Evolutionary conservation across 306 rosid genomes (phyloP), one percentile per base, ranked within the genome.

Genomic region (Hippophae rhamnoides): DNA sequence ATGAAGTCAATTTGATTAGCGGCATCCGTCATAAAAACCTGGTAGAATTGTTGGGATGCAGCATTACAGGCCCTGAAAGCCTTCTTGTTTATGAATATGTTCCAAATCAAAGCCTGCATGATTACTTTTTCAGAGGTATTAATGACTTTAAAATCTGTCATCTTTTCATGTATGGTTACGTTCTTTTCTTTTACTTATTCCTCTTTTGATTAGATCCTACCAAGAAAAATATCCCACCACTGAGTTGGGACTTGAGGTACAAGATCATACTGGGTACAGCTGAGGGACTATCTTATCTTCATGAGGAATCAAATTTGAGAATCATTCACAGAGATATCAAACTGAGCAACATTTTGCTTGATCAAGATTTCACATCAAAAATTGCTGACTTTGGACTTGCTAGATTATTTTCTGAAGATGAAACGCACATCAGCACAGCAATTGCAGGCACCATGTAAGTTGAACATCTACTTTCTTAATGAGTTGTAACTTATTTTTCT

Each of bases 351-450:
- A 51, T 84, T 49, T 48, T 84, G 43, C 85, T 84, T 26, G 85
- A 81, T 9, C 69, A 76, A 41, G 69, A 84, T 40, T 78, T 81
- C 72, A 67, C 68, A 8, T 67, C 92, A 8, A 84, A 81, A 74
- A 79, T 84, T 62, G 92, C 85, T 9, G 87, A 84, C 76, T 84
- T 84, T 61, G 92, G 92, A 61, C 85, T 84, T n/a, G 92, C 87
- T 67, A 74, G 92, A 65, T 64, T 84, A 26, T 81, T 84, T 47
- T 69, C 72, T 7, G 81, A 72, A 55, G 65, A 76, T 56, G 54
- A 72, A 68, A 76, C 74, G 13, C 81, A 76, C 58, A 72, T 76
- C 51, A 76, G 74, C 68, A 76, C 81, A 50, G 74, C 57, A 53
- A 59, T 76, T 60, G 81, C 81, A 7, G 81, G 81, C 56, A 76